Evolutionary conservation across 495 filamentous ascomycete genomes (phyloP), one percentile per base, ranked within the genome.

Genomic region (Penicillium manginii): DNA sequence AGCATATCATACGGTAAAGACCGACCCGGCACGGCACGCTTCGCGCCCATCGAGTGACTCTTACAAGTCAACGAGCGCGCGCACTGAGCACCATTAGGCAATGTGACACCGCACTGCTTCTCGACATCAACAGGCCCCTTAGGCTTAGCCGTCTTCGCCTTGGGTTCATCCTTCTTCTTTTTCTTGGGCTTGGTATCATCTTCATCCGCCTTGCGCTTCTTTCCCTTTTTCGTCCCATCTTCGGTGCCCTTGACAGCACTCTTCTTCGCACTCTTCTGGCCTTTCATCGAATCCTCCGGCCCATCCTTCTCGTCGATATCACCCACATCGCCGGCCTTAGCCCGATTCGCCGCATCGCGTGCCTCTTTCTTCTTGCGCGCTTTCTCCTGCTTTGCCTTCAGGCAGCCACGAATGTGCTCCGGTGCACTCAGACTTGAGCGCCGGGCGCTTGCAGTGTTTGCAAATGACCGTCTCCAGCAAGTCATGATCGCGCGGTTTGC

Each of bases 121-220:
- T 98, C 94, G 26, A 98, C 94, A 75, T 98, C 96, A 22, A 98
- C 94, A 3, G 94, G 94, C 66, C 90, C 92, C 78, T 97, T 97
- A 0, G 91, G 90, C 61, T 96, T 96, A 4, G 91, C 84, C 0
- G 83, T 78, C 71, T 97, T 96, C 12, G 89, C 82, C 68, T 97
- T 97, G 2, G 81, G 81, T 54, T 92, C 91, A 60, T 98, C 93
- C 73, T 97, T 94, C 75, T 96, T 96, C 76, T 84, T 83, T 67
- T 96, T 96, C 84, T 97, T 97, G 5, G 86, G 89, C 68, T 86
- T 85, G 57, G 65, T 72, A 48, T 84, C 84, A 48, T 91, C 88
- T 55, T 78, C 88, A 49, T 93, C 92, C 31, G 92, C 88, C 78
- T 98, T 98, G 54, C 93, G 83, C 81, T 97, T 98, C 85, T 97